Conservation (phyloP, 2,329 filamentous ascomycete species). For the Trichoderma cornu-damae region DNA sequence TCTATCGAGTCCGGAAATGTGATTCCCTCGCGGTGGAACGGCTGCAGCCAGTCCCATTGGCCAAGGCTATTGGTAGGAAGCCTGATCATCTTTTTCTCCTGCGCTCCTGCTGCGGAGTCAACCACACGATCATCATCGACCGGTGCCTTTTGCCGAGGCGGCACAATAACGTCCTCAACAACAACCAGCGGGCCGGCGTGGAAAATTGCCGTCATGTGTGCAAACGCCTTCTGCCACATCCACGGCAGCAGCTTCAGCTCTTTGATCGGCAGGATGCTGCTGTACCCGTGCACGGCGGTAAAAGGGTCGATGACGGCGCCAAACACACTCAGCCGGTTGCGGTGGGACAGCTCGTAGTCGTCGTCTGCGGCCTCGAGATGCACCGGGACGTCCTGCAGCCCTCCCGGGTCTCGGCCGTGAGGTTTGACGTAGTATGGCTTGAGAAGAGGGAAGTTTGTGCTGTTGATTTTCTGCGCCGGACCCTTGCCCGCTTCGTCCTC, state of each 20-base stretch:
- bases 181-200: conserved; percentile 30
- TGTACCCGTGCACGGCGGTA: conserved; percentile 32
- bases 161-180: neutral
- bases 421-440: conserved; percentile 24
- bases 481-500: no score
- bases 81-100: no score
- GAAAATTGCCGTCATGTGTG: conserved; percentile 39
- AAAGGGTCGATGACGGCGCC: conserved; percentile 38
- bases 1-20: no score
- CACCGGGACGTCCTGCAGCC: neutral
- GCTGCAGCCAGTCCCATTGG: no score
- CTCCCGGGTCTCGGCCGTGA: neutral
- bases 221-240: conserved; percentile 35
- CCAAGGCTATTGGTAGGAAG: no score
- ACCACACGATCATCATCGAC: no score
- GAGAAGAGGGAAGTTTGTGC: conserved; percentile 26
- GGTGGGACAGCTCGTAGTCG: neutral
- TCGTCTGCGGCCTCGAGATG: neutral
- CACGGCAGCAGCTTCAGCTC: conserved; percentile 31
- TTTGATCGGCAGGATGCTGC: conserved; percentile 29
- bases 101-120: no score
- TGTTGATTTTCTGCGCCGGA: neutral
- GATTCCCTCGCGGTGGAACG: no score
- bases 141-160: no score
- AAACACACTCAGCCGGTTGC: conserved; percentile 16